Percentiles rank a stretch among this genome's conserved stretches.
Conservation (phyloP, 2,329 filamentous ascomycete species). For the Hypoxylon sp. region DNA sequence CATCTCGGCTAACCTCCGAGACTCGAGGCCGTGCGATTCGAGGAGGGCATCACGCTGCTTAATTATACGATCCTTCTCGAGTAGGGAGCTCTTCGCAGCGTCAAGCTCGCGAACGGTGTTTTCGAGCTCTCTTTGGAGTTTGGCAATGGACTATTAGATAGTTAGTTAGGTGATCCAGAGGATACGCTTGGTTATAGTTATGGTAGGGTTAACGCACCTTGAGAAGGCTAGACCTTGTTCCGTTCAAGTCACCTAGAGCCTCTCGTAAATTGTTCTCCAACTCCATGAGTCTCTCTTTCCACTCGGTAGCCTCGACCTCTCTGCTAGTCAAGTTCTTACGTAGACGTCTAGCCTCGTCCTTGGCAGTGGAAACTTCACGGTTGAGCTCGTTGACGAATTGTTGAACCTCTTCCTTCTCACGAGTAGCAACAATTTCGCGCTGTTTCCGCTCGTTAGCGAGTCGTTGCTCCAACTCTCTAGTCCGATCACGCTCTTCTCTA, state of each 20-base stretch:
- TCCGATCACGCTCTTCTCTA: constrained; percentile 86
- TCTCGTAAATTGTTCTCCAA: constrained; percentile 90
- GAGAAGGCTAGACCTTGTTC: constrained; percentile 86
- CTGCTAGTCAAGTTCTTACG: constrained; percentile 86
- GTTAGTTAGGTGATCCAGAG: constrained; percentile 36
- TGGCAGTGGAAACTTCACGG: constrained; percentile 81
- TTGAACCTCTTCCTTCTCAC: constrained; percentile 96
- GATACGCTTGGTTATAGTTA: not conserved
- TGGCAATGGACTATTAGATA: constrained; percentile 77
- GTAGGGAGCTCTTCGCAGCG: constrained; percentile 79
- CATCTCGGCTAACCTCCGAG: constrained; percentile 85
- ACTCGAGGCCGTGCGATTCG: constrained; percentile 90
- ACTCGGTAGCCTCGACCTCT: constrained; percentile 90
- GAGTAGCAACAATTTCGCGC: constrained; percentile 85
- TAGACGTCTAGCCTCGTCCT: constrained; percentile 87
- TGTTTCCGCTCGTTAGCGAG: constrained; percentile 86
- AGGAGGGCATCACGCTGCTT: constrained; percentile 90
- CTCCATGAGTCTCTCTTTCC: constrained; percentile 91
- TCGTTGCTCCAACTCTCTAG: constrained; percentile 79
- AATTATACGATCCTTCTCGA: constrained; percentile 92
- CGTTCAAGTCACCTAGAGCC: constrained; percentile 88
- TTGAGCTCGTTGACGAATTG: constrained; percentile 95
- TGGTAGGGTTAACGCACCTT: constrained; percentile 67
- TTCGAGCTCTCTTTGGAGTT: constrained; percentile 89
- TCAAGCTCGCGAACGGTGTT: constrained; percentile 87